These are phyloP conservation scores for Myrica gale DNA, from an alignment of 306 rosid species.

Conservation along the genomic window DNA sequence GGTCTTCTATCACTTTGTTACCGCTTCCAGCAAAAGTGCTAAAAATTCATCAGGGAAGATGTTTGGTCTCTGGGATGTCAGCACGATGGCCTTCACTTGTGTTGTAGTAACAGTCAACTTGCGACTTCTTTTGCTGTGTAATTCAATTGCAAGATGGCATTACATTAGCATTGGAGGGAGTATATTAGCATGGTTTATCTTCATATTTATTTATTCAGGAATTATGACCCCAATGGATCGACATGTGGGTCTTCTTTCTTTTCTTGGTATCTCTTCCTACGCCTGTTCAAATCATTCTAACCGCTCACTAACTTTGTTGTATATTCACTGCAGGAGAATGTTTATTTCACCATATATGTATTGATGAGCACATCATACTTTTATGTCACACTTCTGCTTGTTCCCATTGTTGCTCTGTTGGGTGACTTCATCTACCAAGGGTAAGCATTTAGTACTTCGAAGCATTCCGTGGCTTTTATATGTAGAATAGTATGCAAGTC, in stretches of 20 bases:
- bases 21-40: too few species aligned
- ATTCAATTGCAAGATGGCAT: too few species aligned
- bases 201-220: conserved; percentile 71
- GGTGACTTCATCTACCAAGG: conserved; percentile 87
- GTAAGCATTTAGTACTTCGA: conserved; percentile 40
- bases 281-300: conserved; percentile 13
- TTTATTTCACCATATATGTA: conserved; percentile 75
- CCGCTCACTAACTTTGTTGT: conserved; percentile 9
- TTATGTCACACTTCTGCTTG: conserved; percentile 68
- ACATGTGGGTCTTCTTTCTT: conserved; percentile 49
- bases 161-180: too few species aligned
- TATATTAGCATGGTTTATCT: conserved; percentile 89
- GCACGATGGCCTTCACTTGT: too few species aligned
- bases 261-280: conserved; percentile 1
- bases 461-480: conserved; percentile 3
- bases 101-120: too few species aligned
- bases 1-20: too few species aligned
- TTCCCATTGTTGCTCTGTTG: conserved; percentile 81
- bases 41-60: too few species aligned
- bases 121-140: too few species aligned
- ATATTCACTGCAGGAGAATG: conserved; percentile 65
- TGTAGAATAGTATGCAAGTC: background rate
- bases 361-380: conserved; percentile 86
- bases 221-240: conserved; percentile 59
- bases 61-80: too few species aligned